A percentile compares a stretch with the other conserved stretches of the same genome.
phyloP scores from a whole-genome alignment of 805 yeast species.

The Sugiyamaella valdiviana region DNA sequence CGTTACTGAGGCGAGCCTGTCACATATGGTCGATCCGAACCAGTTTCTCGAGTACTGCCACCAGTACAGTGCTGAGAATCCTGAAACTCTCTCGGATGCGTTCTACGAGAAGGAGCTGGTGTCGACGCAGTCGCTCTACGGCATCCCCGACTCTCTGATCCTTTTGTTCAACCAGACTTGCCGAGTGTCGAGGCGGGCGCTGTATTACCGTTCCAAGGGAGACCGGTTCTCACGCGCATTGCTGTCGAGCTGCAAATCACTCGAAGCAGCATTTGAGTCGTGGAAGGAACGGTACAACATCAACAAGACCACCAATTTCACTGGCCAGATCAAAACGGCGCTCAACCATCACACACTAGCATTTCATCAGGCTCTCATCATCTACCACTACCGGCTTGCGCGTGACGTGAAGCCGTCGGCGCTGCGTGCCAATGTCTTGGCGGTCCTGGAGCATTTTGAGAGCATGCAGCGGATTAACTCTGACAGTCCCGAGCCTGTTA shows the following conservation, averaged over 20 bases:
- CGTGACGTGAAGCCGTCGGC: slow-evolving; percentile 48
- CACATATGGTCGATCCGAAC: slow-evolving; percentile 21
- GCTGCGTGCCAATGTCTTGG: slow-evolving; percentile 56
- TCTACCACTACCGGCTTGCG: slow-evolving; percentile 65
- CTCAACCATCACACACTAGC: slow-evolving; percentile 75
- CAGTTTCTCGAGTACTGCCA: slow-evolving; percentile 25
- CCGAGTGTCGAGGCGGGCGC: slow-evolving; percentile 55
- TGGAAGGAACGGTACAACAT: slow-evolving; percentile 67
- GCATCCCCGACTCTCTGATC: slow-evolving; percentile 75
- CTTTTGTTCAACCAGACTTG: slow-evolving; percentile 68
- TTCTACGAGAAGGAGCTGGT: slow-evolving; percentile 22
- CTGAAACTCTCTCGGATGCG: slow-evolving; percentile 15
- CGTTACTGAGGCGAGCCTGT: slow-evolving; percentile 9
- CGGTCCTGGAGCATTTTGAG: slow-evolving; percentile 58
- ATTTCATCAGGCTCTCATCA: slow-evolving; percentile 63
- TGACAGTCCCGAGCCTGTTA: slow-evolving; percentile 45
- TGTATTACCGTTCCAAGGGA: slow-evolving; percentile 37
- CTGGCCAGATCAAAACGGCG: slow-evolving; percentile 46
- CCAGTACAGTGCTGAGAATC: slow-evolving; percentile 15
- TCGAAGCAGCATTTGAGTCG: slow-evolving; percentile 46
- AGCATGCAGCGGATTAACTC: slow-evolving; percentile 53
- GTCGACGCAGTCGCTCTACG: slow-evolving; percentile 76
- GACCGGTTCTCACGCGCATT: slow-evolving; percentile 17
- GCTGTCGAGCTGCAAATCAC: slow-evolving; percentile 24
- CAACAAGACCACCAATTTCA: slow-evolving; percentile 19